phyloP scores from a whole-genome alignment of 768 basidiomycete genomes.

The Mrakia frigida region DNA sequence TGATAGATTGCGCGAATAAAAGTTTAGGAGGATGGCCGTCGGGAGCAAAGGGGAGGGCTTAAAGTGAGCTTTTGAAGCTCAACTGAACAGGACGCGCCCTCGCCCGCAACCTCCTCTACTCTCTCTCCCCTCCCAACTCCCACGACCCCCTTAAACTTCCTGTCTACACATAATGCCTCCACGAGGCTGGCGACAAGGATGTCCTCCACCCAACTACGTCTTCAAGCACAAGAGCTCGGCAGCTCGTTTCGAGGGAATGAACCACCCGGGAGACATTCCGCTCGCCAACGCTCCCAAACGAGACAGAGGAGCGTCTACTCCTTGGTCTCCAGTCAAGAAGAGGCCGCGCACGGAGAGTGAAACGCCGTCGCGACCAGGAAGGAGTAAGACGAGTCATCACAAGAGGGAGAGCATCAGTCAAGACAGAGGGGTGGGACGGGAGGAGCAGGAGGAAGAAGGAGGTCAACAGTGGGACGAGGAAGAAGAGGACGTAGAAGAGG shows the following conservation, averaged over 20 bases:
- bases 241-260: not conserved
- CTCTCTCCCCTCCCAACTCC: no score
- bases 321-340: not conserved
- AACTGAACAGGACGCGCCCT: no score
- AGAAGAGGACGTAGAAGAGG: not conserved
- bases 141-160: not conserved
- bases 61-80: no score
- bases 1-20: no score
- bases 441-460: not conserved
- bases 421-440: not conserved
- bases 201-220: not conserved
- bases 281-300: not conserved
- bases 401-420: no score
- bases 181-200: not conserved
- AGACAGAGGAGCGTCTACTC: not conserved
- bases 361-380: not conserved
- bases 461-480: not conserved
- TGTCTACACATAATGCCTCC: not conserved
- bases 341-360: not conserved
- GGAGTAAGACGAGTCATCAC: not conserved
- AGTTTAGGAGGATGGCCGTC: no score
- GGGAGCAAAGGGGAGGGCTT: no score
- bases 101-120: not conserved
- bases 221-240: not conserved
- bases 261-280: not conserved